These are phyloP conservation scores for Alternaria infectoria DNA, from an alignment of 2,329 filamentous ascomycete genomes.

Conservation along the genomic window DNA sequence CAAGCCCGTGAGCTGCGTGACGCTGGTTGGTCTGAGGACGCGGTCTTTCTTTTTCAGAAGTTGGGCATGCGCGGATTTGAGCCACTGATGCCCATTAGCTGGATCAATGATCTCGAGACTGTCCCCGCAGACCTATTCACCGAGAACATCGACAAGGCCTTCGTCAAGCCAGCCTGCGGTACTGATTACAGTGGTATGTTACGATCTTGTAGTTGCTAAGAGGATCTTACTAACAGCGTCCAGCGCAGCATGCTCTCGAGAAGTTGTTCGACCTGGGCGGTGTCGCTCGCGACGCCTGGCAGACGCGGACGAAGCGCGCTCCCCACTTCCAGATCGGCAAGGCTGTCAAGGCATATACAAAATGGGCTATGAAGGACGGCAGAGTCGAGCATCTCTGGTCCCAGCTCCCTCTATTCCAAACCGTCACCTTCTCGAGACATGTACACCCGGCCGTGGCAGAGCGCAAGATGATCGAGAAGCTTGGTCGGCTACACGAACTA, in stretches of 20 bases:
- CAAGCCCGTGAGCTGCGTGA: slow-evolving; percentile 46
- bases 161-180: slow-evolving; percentile 54
- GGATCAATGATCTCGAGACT: slow-evolving; percentile 61
- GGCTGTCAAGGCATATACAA: slow-evolving; percentile 56
- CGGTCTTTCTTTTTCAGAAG: slow-evolving; percentile 60
- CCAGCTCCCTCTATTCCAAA: slow-evolving; percentile 54
- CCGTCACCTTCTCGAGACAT: slow-evolving; percentile 50
- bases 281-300: slow-evolving; percentile 58
- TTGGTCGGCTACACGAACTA: slow-evolving; percentile 51
- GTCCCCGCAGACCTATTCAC: slow-evolving; percentile 62
- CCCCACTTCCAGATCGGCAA: slow-evolving; percentile 50
- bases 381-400: slow-evolving; percentile 46
- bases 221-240: slow-evolving; percentile 13
- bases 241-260: slow-evolving; percentile 59
- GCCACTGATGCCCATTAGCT: slow-evolving; percentile 59
- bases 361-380: slow-evolving; percentile 61
- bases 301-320: slow-evolving; percentile 47
- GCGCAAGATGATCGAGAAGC: slow-evolving; percentile 50
- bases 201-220: neutral
- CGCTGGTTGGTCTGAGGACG: slow-evolving; percentile 58
- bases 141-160: slow-evolving; percentile 48
- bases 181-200: slow-evolving; percentile 55
- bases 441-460: slow-evolving; percentile 51
- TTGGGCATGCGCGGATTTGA: slow-evolving; percentile 63
- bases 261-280: slow-evolving; percentile 59